phyloP scores from a whole-genome alignment of 2,329 filamentous ascomycete species.

The Aspergillus hiratsukae region DNA sequence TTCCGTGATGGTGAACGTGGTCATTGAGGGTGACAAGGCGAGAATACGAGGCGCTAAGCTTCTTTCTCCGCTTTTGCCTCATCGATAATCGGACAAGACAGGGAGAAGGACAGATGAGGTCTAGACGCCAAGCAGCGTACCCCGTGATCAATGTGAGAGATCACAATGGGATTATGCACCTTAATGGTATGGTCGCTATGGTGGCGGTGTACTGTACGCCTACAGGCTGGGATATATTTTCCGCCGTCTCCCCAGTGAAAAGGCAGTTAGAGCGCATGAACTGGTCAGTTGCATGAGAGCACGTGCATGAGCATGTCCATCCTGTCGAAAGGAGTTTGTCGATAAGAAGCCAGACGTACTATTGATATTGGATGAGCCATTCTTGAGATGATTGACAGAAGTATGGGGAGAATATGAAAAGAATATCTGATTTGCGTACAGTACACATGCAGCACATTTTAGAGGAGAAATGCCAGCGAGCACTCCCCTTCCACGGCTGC shows the following conservation, averaged over 20 bases:
- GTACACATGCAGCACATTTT: neutral
- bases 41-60: neutral
- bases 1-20: neutral
- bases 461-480: neutral
- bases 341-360: neutral
- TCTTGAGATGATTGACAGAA: neutral
- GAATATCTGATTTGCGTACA: too few relatives aligned
- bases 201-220: too few relatives aligned
- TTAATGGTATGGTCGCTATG: too few relatives aligned
- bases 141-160: neutral
- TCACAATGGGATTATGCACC: neutral
- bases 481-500: neutral
- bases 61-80: neutral
- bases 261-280: neutral
- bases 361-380: neutral
- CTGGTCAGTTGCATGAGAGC: neutral
- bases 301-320: neutral
- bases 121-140: neutral
- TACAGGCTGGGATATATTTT: neutral
- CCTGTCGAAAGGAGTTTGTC: neutral
- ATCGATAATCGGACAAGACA: neutral
- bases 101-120: neutral
- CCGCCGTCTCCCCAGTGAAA: neutral
- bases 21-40: neutral
- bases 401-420: too few relatives aligned